Percentiles rank a stretch among this genome's conserved stretches.
phyloP scores from a whole-genome alignment of 176 grass and related monocot species.

The barley (Hordeum vulgare) region DNA sequence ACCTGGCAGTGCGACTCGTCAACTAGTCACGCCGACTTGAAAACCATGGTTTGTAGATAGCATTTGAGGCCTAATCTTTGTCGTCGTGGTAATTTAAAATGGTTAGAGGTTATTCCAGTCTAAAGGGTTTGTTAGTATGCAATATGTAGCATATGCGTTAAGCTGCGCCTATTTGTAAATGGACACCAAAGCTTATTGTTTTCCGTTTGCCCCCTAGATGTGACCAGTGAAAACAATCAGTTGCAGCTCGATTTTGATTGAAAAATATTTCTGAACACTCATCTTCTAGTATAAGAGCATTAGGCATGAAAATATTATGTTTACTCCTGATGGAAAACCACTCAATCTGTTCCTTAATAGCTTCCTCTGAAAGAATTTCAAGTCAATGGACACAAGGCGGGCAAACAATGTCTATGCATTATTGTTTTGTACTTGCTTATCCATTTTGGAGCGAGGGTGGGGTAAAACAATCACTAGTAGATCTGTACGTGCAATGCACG shows the following conservation, averaged over 20 bases:
- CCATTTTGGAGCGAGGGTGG: neutral
- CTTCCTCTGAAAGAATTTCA: neutral
- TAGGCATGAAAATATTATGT: neutral
- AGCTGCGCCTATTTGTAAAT: neutral
- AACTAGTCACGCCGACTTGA: too few relatives aligned
- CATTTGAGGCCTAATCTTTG: neutral
- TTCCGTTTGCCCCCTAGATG: neutral
- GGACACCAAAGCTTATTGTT: neutral
- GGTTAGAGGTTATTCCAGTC: neutral
- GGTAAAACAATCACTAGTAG: neutral
- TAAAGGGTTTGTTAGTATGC: neutral
- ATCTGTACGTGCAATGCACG: too few relatives aligned
- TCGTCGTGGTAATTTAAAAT: neutral
- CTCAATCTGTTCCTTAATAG: neutral
- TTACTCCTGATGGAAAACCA: neutral
- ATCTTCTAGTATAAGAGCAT: neutral
- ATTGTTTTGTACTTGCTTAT: neutral
- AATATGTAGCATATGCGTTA: neutral
- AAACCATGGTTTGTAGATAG: too few relatives aligned
- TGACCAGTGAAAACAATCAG: neutral
- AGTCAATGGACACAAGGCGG: neutral
- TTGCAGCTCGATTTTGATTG: neutral
- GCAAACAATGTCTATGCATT: neutral
- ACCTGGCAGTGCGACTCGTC: too few relatives aligned
- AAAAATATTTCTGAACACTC: neutral